Base-by-base conservation (phyloP, 2,329 filamentous ascomycete genomes). In the Knufia fluminis region DNA sequence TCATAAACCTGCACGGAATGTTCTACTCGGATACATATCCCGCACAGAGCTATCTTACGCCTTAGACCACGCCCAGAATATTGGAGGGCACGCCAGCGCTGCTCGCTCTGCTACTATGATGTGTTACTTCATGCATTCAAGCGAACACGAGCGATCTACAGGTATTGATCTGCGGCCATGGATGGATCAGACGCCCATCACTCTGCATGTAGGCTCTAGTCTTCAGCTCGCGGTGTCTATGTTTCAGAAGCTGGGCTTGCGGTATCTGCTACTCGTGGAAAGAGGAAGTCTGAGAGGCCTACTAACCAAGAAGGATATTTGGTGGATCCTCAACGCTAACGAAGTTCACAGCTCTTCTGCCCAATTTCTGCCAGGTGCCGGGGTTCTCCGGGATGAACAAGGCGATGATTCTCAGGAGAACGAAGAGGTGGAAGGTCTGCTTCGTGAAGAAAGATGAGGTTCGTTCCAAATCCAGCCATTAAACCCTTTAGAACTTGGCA, bases 141-240 rank as follows among this genome's bases (percentile, higher is more conserved):
- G 86, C 2, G 80, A 91, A 48, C 83, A 85, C 1, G 87, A 94
- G 60, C 85, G 86, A 0, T 73, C 77, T 17, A 76, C 80, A 14
- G 89, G 84, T 1, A 79, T 98, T 33, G 92, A 98, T 67, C 76
- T 98, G 9, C 76, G 91, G 6, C 90, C 90, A 2, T 98, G 92
- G 92, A 96, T 98, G 89, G 92, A 98, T 66, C 91, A 96, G 66
- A 98, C 92, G 0, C 92, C 92, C 0, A 85, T 98, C 41, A 97
- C 92, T 0, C 74, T 97, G 16, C 86, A 88, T 36, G 82, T 80
- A 19, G 79, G 82, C 54, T 82, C 82, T 14, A 83, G 76, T 52
- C 80, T 98, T 52, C 82, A 90, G 63, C 77, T 97, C n/a, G 87
- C 86, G 2, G 83, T 94, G 20, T 83, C 79, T 50, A 94, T 98